These are phyloP conservation scores for Uronychia setigera DNA, from an alignment of 73 alveolate genomes.

Conservation along the genomic window DNA sequence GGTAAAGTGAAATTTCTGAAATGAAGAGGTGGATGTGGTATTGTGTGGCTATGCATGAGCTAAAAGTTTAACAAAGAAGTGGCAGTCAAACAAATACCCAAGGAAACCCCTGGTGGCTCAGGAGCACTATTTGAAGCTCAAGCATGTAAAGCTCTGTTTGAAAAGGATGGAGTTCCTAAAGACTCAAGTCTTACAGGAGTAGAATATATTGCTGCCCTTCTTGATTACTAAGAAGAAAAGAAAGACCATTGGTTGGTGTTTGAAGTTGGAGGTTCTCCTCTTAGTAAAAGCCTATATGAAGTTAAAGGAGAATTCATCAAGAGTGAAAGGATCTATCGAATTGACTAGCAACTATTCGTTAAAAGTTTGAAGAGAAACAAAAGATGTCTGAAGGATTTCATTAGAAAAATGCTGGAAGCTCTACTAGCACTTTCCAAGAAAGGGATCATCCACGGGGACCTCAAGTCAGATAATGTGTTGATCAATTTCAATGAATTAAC, in stretches of 20 bases:
- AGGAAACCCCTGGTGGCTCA: slow-evolving; percentile 26
- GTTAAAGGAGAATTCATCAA: slow-evolving; percentile 78
- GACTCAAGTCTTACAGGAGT: slow-evolving; percentile 47
- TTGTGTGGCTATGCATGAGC: slow-evolving; percentile 75
- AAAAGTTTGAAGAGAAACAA: slow-evolving; percentile 25
- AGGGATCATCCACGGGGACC: slow-evolving; percentile 76
- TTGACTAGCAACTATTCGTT: slow-evolving; percentile 53
- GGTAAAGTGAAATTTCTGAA: slow-evolving; percentile 5
- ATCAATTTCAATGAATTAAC: slow-evolving; percentile 49
- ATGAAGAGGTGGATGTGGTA: slow-evolving; percentile 83
- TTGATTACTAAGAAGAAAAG: slow-evolving; percentile 55
- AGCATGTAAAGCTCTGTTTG: not conserved
- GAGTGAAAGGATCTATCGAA: slow-evolving; percentile 73
- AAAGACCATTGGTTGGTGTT: slow-evolving; percentile 68
- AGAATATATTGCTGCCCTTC: slow-evolving; percentile 45
- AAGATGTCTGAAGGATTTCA: slow-evolving; percentile 41
- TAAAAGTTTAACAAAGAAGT: slow-evolving; percentile 46
- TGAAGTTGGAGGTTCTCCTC: slow-evolving; percentile 72
- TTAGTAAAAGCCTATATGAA: slow-evolving; percentile 65
- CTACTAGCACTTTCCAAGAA: slow-evolving; percentile 37
- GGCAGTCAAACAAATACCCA: slow-evolving; percentile 79
- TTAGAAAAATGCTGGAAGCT: slow-evolving; percentile 58
- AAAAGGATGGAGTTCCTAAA: slow-evolving; percentile 9
- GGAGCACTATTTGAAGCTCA: slow-evolving; percentile 29
- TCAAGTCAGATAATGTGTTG: slow-evolving; percentile 55